Base-by-base conservation (phyloP, 2,329 filamentous ascomycete genomes). In the Cercospora nicotianae region DNA sequence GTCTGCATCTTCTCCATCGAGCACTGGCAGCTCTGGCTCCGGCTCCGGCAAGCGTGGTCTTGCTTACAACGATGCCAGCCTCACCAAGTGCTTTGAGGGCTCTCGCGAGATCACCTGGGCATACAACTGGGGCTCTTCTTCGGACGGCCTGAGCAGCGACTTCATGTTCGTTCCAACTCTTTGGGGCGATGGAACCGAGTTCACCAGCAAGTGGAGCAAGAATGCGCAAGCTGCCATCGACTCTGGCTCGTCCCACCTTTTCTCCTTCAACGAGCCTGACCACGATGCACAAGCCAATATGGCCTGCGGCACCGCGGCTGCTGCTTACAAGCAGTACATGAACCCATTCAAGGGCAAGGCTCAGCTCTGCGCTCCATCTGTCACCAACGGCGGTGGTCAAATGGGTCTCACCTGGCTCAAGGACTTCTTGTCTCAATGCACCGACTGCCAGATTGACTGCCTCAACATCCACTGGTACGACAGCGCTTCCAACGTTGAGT, bases 221-320 rank as follows among this genome's bases (percentile, higher is more conserved):
- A 83, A 85, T 69, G 87, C 84, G 57, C 77, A 83, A 63, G 76
- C 78, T 16, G 86, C 87, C 69, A 84, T 91, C 69, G 73, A 78
- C 61, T 77, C 77, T 12, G 89, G 89, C 65, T 80, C 85, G 71
- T 85, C 82, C 70, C 82, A 84, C 73, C 78, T 91, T 65, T 84
- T 91, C 75, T 84, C 84, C 78, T 91, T 91, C 86, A 92, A 92
- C 84, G 90, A 92, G 83, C 88, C 88, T 57, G 90, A 92, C 78
- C 84, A 85, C 70, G 72, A 73, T 12, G 76, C 76, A n/a, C 89
- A 91, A 80, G 81, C 87, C 73, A 86, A 89, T 81, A 69, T 90
- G 77, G 77, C 79, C 26, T 80, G 87, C n/a, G 73, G 73, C 5
- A 76, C 75, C 1, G 88, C 87, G 45, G 88, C 87, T n/a, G 45